These are phyloP conservation scores for Yarrowia porcina DNA, from an alignment of 805 yeast genomes.

Conservation along the genomic window DNA sequence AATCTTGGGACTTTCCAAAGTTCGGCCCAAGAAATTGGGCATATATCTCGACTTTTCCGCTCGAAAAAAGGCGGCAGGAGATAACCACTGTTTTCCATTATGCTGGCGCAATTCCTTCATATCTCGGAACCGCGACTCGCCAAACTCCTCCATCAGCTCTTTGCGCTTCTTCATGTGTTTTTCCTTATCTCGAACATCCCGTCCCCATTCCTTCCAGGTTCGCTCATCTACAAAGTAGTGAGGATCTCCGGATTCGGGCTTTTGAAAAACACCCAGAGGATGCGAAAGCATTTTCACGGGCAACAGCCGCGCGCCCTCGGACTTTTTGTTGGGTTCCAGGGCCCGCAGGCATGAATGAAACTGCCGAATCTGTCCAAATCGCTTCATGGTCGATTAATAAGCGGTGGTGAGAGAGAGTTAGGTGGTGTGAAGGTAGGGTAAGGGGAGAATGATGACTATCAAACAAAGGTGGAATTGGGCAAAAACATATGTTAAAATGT, in stretches of 20 bases:
- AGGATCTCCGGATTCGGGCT: constrained; percentile 24
- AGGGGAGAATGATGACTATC: background rate
- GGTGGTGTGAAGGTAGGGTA: background rate
- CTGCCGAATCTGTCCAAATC: background rate
- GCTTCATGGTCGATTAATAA: constrained; percentile 11
- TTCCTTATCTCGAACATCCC: constrained; percentile 49
- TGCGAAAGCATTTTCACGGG: constrained; percentile 17
- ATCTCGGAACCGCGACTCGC: constrained; percentile 65
- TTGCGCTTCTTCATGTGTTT: constrained; percentile 49
- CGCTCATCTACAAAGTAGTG: constrained; percentile 38
- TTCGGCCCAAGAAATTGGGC: constrained; percentile 68
- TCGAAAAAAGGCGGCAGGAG: constrained; percentile 79
- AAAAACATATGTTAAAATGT: too few species aligned
- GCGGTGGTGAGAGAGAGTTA: too few species aligned
- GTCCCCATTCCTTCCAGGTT: constrained; percentile 41
- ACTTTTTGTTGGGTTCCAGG: constrained; percentile 10
- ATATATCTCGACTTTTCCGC: constrained; percentile 70
- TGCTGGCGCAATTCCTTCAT: constrained; percentile 60
- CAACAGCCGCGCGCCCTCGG: constrained; percentile 14
- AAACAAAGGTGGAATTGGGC: too few species aligned
- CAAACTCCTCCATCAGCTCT: constrained; percentile 58
- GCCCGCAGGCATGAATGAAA: constrained; percentile 2
- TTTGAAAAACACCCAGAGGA: constrained; percentile 7
- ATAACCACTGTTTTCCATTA: constrained; percentile 80
- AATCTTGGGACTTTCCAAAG: constrained; percentile 41